A percentile compares a stretch with the other conserved stretches of the same genome.
Evolutionary conservation across 148 eudicot genomes (phyloP).

Genomic region (Vaccinium vitisidaea): DNA sequence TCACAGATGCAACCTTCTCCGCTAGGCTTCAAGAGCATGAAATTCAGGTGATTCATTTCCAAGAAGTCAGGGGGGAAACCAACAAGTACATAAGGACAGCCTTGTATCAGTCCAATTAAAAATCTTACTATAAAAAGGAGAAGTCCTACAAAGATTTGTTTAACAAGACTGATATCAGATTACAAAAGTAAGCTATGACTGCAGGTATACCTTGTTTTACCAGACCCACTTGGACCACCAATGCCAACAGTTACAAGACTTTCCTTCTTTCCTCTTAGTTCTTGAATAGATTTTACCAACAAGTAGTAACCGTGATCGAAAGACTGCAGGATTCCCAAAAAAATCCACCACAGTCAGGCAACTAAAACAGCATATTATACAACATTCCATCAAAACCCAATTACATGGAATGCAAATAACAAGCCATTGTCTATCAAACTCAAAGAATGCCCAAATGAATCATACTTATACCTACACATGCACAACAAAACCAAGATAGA

Average conservation of each 20-base stretch:
- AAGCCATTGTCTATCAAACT: neutral
- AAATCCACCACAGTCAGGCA: slow-evolving; percentile 8
- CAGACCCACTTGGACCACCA: slow-evolving; percentile 99
- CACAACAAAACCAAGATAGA: neutral
- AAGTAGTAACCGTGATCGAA: slow-evolving; percentile 94
- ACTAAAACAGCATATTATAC: neutral
- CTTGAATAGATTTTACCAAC: slow-evolving; percentile 92
- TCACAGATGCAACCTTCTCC: slow-evolving; percentile 97
- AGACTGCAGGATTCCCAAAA: slow-evolving; percentile 50
- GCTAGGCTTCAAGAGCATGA: slow-evolving; percentile 73
- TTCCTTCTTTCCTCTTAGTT: slow-evolving; percentile 81
- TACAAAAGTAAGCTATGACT: neutral
- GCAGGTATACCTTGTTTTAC: slow-evolving; percentile 78
- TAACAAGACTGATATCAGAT: neutral
- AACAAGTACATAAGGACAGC: neutral
- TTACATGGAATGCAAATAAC: neutral
- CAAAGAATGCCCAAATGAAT: neutral
- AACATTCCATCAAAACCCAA: neutral
- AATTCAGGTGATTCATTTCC: slow-evolving; percentile 16
- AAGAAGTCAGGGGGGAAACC: neutral
- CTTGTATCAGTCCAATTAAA: neutral
- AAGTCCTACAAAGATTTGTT: neutral
- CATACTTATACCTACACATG: neutral
- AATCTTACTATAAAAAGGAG: neutral
- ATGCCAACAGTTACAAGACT: slow-evolving; percentile 91